A percentile compares a stretch with the other conserved stretches of the same genome.
phyloP scores from a whole-genome alignment of 352 stramenopile species.

The Pythium volutum region DNA sequence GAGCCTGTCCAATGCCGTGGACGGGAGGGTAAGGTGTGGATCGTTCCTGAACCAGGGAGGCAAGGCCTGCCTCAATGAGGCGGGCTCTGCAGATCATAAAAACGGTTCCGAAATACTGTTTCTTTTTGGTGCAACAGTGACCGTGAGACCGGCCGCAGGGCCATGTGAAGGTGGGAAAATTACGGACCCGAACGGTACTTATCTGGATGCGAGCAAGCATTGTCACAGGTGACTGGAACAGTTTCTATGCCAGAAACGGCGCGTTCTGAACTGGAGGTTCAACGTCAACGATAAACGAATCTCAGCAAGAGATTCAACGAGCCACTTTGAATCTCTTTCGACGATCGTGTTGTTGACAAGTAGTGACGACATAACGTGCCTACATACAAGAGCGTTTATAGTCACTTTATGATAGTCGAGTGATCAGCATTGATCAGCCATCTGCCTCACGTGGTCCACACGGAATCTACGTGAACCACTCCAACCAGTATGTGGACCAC shows the following conservation, averaged over 20 bases:
- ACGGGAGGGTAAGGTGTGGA: too few relatives aligned
- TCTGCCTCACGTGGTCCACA: too few relatives aligned
- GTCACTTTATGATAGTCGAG: background rate
- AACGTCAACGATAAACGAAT: background rate
- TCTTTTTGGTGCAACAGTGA: background rate
- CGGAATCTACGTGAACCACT: too few relatives aligned
- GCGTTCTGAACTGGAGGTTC: background rate
- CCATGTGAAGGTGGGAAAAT: background rate
- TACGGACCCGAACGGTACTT: background rate
- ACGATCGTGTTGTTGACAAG: background rate
- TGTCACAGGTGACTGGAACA: background rate
- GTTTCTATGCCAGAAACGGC: background rate
- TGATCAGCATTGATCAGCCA: background rate
- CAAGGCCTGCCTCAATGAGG: too few relatives aligned
- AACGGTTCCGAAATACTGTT: too few relatives aligned
- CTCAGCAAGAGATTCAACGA: background rate
- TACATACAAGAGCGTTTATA: background rate
- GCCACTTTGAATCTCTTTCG: background rate
- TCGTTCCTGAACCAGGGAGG: too few relatives aligned
- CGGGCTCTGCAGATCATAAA: too few relatives aligned
- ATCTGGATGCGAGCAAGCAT: too few relatives aligned
- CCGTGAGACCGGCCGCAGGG: background rate
- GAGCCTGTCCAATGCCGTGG: too few relatives aligned
- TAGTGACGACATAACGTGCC: background rate
- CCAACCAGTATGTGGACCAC: too few relatives aligned